These are phyloP conservation scores for Fusarium sublunatum DNA, from an alignment of 2,329 filamentous ascomycete species.

Conservation along the genomic window DNA sequence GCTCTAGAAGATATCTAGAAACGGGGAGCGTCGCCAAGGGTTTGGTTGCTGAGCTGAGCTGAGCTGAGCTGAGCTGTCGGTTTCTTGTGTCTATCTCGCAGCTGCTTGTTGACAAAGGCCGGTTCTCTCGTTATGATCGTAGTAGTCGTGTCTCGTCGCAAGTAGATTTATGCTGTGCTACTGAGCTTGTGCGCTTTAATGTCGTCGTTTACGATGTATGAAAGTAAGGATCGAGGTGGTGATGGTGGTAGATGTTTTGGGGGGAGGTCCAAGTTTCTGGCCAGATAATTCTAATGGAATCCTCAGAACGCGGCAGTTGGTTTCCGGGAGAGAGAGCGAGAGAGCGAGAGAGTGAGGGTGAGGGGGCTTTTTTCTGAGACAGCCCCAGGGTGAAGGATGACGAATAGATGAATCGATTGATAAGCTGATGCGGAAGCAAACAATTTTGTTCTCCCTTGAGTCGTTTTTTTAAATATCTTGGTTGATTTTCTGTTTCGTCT, in stretches of 20 bases:
- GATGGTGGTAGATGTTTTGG: background rate
- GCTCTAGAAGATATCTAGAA: slow-evolving; percentile 32
- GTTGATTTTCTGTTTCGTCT: background rate
- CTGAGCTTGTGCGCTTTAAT: background rate
- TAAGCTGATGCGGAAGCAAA: slow-evolving; percentile 36
- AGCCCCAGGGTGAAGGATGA: slow-evolving; percentile 31
- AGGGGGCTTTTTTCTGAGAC: slow-evolving; percentile 35
- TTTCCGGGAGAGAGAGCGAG: background rate
- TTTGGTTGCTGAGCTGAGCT: background rate
- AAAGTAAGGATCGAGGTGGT: slow-evolving; percentile 11
- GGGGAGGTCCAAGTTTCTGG: slow-evolving; percentile 23
- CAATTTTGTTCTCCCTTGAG: slow-evolving; percentile 25
- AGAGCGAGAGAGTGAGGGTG: background rate
- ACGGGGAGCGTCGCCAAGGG: slow-evolving; percentile 18
- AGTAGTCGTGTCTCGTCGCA: slow-evolving; percentile 26
- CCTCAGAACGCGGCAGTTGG: slow-evolving; percentile 10
- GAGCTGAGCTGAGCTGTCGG: slow-evolving; percentile 1
- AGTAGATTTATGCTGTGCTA: slow-evolving; percentile 2
- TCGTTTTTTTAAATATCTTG: slow-evolving; percentile 11
- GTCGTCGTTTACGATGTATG: slow-evolving; percentile 5
- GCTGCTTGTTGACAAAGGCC: background rate
- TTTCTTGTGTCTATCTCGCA: background rate
- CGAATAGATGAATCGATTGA: slow-evolving; percentile 15
- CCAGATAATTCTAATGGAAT: slow-evolving; percentile 24
- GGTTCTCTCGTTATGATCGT: slow-evolving; percentile 30